These are phyloP conservation scores for Ceriops zippeliana DNA, from an alignment of 345 rosid genomes.

Conservation along the genomic window DNA sequence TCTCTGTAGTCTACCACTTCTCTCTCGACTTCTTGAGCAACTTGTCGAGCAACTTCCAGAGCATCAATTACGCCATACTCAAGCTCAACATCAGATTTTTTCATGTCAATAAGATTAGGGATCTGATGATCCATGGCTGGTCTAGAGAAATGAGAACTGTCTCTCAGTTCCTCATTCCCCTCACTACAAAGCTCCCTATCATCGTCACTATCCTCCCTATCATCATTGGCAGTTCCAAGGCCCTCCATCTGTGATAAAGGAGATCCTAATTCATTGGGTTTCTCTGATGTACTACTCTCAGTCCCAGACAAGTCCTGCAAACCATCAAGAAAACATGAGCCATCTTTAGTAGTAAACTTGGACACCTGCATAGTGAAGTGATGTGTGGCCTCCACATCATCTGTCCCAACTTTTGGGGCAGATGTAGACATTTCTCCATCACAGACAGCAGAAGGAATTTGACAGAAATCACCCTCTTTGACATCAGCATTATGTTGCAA, in stretches of 20 bases:
- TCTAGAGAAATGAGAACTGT: constrained; percentile 37
- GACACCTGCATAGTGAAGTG: constrained; percentile 18
- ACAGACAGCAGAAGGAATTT: constrained; percentile 17
- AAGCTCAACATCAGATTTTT: constrained; percentile 47
- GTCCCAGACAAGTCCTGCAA: constrained; percentile 37
- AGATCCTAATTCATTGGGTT: constrained; percentile 30
- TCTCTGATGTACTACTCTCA: constrained; percentile 24
- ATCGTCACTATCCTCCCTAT: constrained; percentile 29
- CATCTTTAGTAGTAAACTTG: constrained; percentile 27
- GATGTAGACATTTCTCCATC: constrained; percentile 30
- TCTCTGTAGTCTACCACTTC: constrained; percentile 66
- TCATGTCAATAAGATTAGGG: constrained; percentile 39
- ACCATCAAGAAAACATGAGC: constrained; percentile 36
- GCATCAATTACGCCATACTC: constrained; percentile 90
- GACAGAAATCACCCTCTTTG: constrained; percentile 21
- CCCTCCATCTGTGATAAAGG: constrained; percentile 33
- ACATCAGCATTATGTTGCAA: constrained; percentile 39
- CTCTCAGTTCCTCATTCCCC: constrained; percentile 37
- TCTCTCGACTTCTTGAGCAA: constrained; percentile 90
- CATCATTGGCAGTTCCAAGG: constrained; percentile 36
- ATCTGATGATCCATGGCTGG: constrained; percentile 28
- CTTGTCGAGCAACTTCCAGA: constrained; percentile 81
- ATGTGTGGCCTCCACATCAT: constrained; percentile 28
- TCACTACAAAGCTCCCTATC: constrained; percentile 35
- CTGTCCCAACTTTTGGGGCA: constrained; percentile 27